Conservation (phyloP, 768 basidiomycete genomes). For the Rubroboletus pulcherrimus region DNA sequence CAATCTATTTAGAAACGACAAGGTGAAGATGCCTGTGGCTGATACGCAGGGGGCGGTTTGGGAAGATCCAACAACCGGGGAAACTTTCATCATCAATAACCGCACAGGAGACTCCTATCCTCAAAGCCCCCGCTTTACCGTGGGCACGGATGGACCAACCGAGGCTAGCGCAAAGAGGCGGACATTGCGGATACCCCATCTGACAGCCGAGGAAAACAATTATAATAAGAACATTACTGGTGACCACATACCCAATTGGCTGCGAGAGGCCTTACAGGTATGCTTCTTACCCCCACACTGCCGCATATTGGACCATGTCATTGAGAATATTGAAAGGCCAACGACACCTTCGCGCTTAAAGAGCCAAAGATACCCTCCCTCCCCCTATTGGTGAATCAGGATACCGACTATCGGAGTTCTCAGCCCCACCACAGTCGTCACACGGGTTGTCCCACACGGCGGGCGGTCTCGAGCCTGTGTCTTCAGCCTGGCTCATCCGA, state of each 20-base stretch:
- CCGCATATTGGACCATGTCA: not conserved
- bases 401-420: conserved; percentile 8
- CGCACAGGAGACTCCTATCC: conserved; percentile 66
- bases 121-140: conserved; percentile 18
- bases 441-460: conserved; percentile 6
- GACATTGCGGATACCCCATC: conserved; percentile 9
- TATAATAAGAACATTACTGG: conserved; percentile 5
- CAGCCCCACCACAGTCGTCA: conserved; percentile 12
- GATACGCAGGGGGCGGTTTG: conserved; percentile 37
- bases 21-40: conserved; percentile 26
- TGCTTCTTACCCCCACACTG: conserved; percentile 17
- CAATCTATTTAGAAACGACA: conserved; percentile 11
- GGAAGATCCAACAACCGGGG: conserved; percentile 61
- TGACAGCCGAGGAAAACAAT: not conserved
- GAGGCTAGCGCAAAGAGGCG: conserved; percentile 11
- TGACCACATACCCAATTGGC: conserved; percentile 54
- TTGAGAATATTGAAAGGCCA: conserved; percentile 40
- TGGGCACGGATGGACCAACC: conserved; percentile 6
- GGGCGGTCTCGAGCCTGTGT: conserved; percentile 5
- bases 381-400: conserved; percentile 10
- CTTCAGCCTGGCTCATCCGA: conserved; percentile 11
- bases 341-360: conserved; percentile 48
- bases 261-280: conserved; percentile 58
- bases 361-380: conserved; percentile 47
- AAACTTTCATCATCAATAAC: conserved; percentile 57